Evolutionary conservation across 306 rosid species (phyloP).

Genomic region (Fagus crenata): DNA sequence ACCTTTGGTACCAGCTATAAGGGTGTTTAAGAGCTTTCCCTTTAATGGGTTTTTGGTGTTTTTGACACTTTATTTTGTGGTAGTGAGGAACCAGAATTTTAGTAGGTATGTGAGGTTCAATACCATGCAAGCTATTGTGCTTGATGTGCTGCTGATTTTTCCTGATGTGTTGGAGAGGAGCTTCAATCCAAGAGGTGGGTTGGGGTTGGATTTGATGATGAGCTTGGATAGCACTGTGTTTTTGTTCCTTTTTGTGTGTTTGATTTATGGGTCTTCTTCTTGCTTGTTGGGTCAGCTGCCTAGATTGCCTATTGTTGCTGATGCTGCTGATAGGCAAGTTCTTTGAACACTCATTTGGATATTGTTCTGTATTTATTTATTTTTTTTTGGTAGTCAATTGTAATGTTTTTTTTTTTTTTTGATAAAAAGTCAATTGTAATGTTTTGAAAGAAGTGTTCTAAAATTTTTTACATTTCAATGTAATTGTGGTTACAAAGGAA

Average conservation of each 20-base stretch:
- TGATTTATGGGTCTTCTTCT: slow-evolving; percentile 86
- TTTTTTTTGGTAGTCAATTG: slow-evolving; percentile 38
- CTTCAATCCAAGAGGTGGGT: slow-evolving; percentile 74
- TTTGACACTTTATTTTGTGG: slow-evolving; percentile 85
- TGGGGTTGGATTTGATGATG: slow-evolving; percentile 87
- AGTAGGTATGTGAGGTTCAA: slow-evolving; percentile 93
- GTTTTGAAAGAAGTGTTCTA: slow-evolving; percentile 12
- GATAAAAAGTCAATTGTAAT: slow-evolving; percentile 36
- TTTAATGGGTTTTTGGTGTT: slow-evolving; percentile 77
- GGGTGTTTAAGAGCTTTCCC: slow-evolving; percentile 88
- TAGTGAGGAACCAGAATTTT: slow-evolving; percentile 84
- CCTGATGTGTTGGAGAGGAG: slow-evolving; percentile 87
- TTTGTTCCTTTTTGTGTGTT: slow-evolving; percentile 70
- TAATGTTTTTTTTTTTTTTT: too few species aligned
- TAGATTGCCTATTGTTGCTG: slow-evolving; percentile 93
- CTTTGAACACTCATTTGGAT: slow-evolving; percentile 39
- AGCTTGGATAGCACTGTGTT: slow-evolving; percentile 94
- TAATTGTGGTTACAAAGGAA: slow-evolving; percentile 15
- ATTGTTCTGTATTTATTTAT: not conserved
- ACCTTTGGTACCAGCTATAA: slow-evolving; percentile 80
- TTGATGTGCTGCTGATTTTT: slow-evolving; percentile 84
- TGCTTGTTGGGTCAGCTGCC: slow-evolving; percentile 86
- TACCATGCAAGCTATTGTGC: slow-evolving; percentile 94
- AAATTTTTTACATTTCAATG: slow-evolving; percentile 19
- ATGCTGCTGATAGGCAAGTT: slow-evolving; percentile 96